Base-by-base conservation (phyloP, 2,329 filamentous ascomycete genomes). In the Phyllosticta citribraziliensis region DNA sequence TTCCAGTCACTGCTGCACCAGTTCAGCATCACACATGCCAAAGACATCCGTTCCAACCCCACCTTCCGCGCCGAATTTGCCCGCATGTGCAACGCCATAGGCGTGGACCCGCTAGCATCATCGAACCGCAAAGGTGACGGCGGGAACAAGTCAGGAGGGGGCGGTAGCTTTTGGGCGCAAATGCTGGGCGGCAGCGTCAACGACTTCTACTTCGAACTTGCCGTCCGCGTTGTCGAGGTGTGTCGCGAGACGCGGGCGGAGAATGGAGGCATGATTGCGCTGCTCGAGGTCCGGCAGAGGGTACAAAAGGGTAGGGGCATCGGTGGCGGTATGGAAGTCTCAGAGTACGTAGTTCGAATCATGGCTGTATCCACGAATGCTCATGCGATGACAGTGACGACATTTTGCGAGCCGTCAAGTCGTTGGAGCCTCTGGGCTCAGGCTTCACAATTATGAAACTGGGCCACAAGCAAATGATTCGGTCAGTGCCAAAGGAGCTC, bases 201-300 rank as follows among this genome's bases (percentile, higher is more conserved):
- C 72, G 94, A 99, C 74, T 99, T 99, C 72, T 99, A 97, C 77
- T 97, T 97, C 74, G 93, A 96, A 78, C 84, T 99, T 54, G 94
- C 91, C 1, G 93, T 97, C n/a, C 83, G 90, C 56, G 89, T 97
- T 0, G 94, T 99, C 5, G 93, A 97, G 74, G 85, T 97, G 8
- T 99, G 94, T 72, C 82, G 91, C 5, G 85, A 87, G 58, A 97
- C 91, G 53, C 81, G 94, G 58, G 84, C 84, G 3, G 93, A 97
- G 75, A 99, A 99, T 72, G 94, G 94, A 6, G 94, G 94, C 0
- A 79, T 99, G 68, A 90, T 99, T 58, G 89, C 89, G 11, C 82
- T 97, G 19, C 79, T 83, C 53, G 93, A 97, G 74, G 86, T 96
- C 67, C 80, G 85, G 62, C 88, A 92, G 70, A 80, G 85, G 53